Base-by-base conservation (phyloP, 495 filamentous ascomycete genomes). In the Chaetomium fimeti region DNA sequence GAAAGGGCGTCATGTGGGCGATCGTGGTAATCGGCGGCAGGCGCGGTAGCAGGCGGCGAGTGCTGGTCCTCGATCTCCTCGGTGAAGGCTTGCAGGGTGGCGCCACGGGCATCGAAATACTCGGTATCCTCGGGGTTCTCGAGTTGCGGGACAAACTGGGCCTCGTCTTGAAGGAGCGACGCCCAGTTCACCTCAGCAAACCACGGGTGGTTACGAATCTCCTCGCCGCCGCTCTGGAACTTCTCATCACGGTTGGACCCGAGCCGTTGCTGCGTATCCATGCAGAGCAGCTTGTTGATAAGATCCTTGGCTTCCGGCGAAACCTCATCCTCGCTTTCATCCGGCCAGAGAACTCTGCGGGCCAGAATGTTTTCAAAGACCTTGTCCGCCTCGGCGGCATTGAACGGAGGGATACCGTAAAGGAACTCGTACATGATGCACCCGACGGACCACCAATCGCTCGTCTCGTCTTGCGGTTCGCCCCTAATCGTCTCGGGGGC, bases 401-500 rank as follows among this genome's bases (percentile, higher is more conserved):
- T 92, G 76, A 98, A 98, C 24, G 94, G 94, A 1, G 94, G 94
- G 25, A 76, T 91, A 84, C 60, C 94, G 89, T 90, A 98, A 22
- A 98, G 79, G 65, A 96, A 97, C 68, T 98, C 94, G 72, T 97
- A 98, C 77, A 98, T 80, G 64, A 98, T 98, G 70, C 94, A 98
- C 2, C 94, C 94, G 52, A 98, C 79, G 8, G 94, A 98, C 94
- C 94, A 98, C 94, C 94, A 98, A 84, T 98, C 94, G 74, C 94
- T 97, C 67, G 92, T 93, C 73, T 98, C 92, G 73, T 98, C 94
- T 76, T 98, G 94, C 0, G 93, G 91, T 64, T 90, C 84, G 56
- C 94, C 94, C 70, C 91, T 92, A 73, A 98, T 96, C 0, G 94
- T 98, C 74, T 98, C 94, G 2, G 94, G 94, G 2, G 94, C 93